Evolutionary conservation across 78 protist genomes (phyloP).

Genomic region (Dictyostelium citrinum): DNA sequence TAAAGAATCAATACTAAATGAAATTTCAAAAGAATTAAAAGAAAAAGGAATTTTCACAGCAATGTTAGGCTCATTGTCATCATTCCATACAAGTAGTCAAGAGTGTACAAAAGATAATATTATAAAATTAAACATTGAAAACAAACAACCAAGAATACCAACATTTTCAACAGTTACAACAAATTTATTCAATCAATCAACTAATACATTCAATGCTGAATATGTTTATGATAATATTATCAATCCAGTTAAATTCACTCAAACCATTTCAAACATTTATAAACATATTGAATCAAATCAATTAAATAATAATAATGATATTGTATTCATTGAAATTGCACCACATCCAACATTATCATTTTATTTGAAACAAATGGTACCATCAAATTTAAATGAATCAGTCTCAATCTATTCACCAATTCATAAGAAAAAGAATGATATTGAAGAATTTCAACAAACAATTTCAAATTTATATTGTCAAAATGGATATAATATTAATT

Average conservation of each 20-base stretch:
- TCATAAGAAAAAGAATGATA: background rate
- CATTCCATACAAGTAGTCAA: slow-evolving; percentile 55
- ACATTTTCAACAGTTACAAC: background rate
- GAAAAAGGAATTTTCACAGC: background rate
- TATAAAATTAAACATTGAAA: background rate
- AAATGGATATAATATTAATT: background rate
- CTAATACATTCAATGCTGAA: background rate
- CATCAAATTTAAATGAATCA: background rate
- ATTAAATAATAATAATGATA: background rate
- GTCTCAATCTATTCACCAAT: background rate
- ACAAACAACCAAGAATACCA: background rate
- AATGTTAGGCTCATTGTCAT: slow-evolving; percentile 26
- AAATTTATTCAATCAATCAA: background rate
- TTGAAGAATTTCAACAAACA: background rate
- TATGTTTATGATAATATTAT: slow-evolving; percentile 13
- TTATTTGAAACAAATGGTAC: background rate
- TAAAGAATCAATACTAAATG: background rate
- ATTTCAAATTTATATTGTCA: slow-evolving; percentile 8
- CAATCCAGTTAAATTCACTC: background rate
- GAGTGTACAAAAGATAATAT: background rate
- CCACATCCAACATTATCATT: slow-evolving; percentile 34
- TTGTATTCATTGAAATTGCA: slow-evolving; percentile 3
- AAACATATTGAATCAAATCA: background rate
- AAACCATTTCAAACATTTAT: background rate
- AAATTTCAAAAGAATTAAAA: background rate